Evolutionary conservation across 2,329 filamentous ascomycete genomes (phyloP), one percentile per base, ranked within the genome.

Genomic region (Penicillium polonicum): DNA sequence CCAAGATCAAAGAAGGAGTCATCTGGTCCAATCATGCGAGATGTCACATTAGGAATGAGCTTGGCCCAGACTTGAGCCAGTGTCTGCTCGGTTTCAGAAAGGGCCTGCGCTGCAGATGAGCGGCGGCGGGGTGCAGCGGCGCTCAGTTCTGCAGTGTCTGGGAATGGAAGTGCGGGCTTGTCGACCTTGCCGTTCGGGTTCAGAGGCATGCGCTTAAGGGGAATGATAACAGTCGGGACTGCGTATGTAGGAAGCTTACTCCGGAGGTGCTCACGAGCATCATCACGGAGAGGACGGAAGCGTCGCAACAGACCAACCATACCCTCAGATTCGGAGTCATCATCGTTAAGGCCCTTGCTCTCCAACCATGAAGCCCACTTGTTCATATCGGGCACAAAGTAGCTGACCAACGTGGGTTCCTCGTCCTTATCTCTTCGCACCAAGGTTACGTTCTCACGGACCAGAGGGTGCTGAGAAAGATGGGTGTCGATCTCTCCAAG

Each of bases 401-500:
- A 97, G 72, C 88, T 96, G 66, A 96, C 90, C 21, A 97, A 80
- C 0, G 84, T 93, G 17, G 86, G 88, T 73, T 97, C 93, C 73
- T 96, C 91, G 71, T 92, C 85, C 67, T 88, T 87, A 75, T 96
- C 88, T 75, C 91, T 85, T 73, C 91, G 85, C 4, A 97, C 85
- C 3, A 97, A 78, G 0, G 93, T 97, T 65, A 91, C 87, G 74
- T 89, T 91, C 64, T 97, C 93, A 41, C 91, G 83, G 25, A 97
- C 84, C 25, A 95, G 77, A 0, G 85, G 86, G 75, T 90, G 85
- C 44, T 86, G 83, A 53, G 86, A 89, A 46, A 97, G 78, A 72
- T 96, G 88, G 42, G 82, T 89, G 74, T 97, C 92, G 65, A 97
- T 97, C 65, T 97, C 94, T 62, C 88, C 89, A 45, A 97, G 86